phyloP scores from a whole-genome alignment of 2,329 filamentous ascomycete species.

The Hypoxylon rubiginosum region DNA sequence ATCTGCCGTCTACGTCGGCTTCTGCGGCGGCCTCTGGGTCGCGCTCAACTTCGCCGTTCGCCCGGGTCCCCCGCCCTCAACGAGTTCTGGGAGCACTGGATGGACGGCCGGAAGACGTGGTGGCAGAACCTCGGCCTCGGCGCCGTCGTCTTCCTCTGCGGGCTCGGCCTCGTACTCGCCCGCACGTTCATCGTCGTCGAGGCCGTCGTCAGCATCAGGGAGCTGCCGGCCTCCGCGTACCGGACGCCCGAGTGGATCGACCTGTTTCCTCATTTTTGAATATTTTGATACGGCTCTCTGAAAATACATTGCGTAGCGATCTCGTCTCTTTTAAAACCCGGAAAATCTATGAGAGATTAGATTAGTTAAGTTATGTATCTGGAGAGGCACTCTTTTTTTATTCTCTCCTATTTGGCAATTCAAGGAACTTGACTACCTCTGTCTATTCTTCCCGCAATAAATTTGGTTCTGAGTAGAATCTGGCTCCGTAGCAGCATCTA shows the following conservation, averaged over 20 bases:
- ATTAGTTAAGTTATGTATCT: too few species aligned
- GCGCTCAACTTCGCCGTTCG: conserved; percentile 22
- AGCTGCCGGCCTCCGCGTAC: conserved; percentile 41
- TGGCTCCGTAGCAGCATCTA: too few species aligned
- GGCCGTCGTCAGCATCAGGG: conserved; percentile 44
- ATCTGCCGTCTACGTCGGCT: conserved; percentile 38
- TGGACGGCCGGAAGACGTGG: conserved; percentile 28
- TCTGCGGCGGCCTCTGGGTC: conserved; percentile 30
- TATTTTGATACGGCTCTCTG: neutral
- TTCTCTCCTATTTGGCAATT: too few species aligned
- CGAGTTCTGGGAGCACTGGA: conserved; percentile 16
- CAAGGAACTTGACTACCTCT: too few species aligned
- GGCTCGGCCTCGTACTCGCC: conserved; percentile 31
- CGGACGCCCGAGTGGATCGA: conserved; percentile 44
- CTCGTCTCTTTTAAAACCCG: too few species aligned
- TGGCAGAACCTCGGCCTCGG: conserved; percentile 25
- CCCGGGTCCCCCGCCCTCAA: conserved; percentile 15
- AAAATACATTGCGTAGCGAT: too few species aligned
- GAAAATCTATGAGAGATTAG: too few species aligned
- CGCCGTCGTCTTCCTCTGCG: conserved; percentile 5
- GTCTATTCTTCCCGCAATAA: too few species aligned
- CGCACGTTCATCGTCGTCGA: conserved; percentile 45
- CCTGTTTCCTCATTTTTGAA: conserved; percentile 44
- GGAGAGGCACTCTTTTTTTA: too few species aligned
- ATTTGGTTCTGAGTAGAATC: too few species aligned